Conservation (phyloP, 202 grass and related monocot genomes). For the Zizania palustris region DNA sequence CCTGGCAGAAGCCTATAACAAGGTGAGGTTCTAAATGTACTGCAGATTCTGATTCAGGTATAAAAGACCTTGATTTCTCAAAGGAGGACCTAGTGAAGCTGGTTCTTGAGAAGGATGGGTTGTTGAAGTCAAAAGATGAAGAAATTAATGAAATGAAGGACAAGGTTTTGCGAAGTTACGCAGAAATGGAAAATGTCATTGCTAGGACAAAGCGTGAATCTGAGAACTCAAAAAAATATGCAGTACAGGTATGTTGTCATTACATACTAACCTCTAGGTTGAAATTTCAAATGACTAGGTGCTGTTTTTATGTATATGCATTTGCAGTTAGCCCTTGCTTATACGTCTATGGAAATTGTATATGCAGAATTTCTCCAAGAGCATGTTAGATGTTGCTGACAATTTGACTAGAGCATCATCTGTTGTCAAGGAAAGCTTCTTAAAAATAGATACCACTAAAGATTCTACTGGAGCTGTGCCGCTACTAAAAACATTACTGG, state of each 20-base stretch:
- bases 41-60: conserved; percentile 58
- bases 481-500: conserved; percentile 76
- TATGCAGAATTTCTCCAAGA: conserved; percentile 83
- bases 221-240: conserved; percentile 89
- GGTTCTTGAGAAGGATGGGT: conserved; percentile 75
- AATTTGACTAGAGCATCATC: conserved; percentile 90
- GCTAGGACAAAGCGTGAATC: conserved; percentile 81
- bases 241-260: conserved; percentile 64
- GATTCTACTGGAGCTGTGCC: conserved; percentile 72
- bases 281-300: background rate
- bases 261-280: background rate
- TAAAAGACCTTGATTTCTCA: conserved; percentile 45
- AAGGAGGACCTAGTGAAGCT: conserved; percentile 74
- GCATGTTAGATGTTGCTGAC: conserved; percentile 88
- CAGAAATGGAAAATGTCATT: conserved; percentile 90
- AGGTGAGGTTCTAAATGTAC: conserved; percentile 41
- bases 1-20: conserved; percentile 15
- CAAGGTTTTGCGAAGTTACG: conserved; percentile 79
- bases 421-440: conserved; percentile 90
- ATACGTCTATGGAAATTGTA: conserved; percentile 7
- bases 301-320: conserved; percentile 13
- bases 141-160: conserved; percentile 83
- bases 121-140: conserved; percentile 75
- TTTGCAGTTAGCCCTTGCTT: conserved; percentile 35
- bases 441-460: conserved; percentile 68